Evolutionary conservation across 139 green algal genomes (phyloP), one percentile per base, ranked within the genome.

Genomic region (Pleodorina starrii): DNA sequence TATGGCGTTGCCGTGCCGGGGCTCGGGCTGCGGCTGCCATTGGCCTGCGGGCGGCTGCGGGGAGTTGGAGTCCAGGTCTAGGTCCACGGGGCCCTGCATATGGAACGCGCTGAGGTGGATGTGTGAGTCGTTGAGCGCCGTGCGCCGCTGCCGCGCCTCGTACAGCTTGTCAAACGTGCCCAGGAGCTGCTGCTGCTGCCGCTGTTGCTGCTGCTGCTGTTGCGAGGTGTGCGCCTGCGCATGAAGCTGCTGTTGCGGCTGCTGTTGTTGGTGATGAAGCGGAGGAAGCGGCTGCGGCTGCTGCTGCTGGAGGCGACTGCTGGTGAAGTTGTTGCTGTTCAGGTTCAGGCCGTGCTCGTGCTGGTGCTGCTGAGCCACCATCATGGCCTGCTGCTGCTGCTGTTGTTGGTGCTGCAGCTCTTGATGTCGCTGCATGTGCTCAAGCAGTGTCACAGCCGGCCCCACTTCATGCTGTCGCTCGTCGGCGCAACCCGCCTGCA

Each of bases 71-170:
- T 80, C 72, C 72, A 2, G 9, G 43, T 80, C 72, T 16, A 80
- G 72, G 40, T 54, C 72, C 23, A 35, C 72, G 40, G 72, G 72
- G 21, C 21, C 40, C 72, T 80, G 72, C 40, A 59, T 19, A 36
- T 80, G 72, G 43, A 80, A 80, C 29, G 38, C 72, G 38, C 72
- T 80, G 40, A 80, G n/a, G 68, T 76, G 68, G 68, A 76, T 76
- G 57, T 68, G 19, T 5, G 57, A 25, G 35, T 43, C 6, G 10
- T 48, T 29, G 35, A 32, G 9, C 10, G 38, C 68, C 68, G 40
- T 11, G 40, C 57, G 69, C 32, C 35, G 69, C 69, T 77, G 69
- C 69, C 48, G 40, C 14, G 17, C 5, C 35, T 76, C 35, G 68
- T 76, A 76, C 36, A 76, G 32, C 2, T 27, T n/a, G 68, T 23